Base-by-base conservation (phyloP, 257 asterid species). In the Solanum sejunctum region DNA sequence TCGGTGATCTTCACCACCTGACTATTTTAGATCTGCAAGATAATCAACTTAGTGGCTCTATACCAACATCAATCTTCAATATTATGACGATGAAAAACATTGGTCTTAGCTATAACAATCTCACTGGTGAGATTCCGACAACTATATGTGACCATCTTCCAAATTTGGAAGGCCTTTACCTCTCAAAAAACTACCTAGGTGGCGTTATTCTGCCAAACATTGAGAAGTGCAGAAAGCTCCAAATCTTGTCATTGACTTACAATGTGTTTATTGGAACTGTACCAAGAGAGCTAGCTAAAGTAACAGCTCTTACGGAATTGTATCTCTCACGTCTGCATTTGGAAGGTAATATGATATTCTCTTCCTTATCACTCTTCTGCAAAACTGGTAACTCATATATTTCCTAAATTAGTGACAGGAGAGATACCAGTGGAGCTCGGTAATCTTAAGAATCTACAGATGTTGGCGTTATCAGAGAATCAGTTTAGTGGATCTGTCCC, bases 381-480 rank as follows among this genome's bases (percentile, higher is more conserved):
- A 26, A n/a, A n/a, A n/a, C n/a, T n/a, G n/a, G n/a, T n/a, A n/a
- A 1, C 28, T 56, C 63, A 56, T 18, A 56, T 8, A 56, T 56
- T 56, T 56, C 12, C 23, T 7, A 56, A 49, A 56, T 56, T 3
- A 56, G 18, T 18, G 63, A 56, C 63, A 56, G 63, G 63, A 56
- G 63, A 56, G 63, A 18, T 56, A 56, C 63, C 23, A 56, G 12
- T 18, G 63, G 63, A 56, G 12, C 23, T 56, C 12, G 23, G 63
- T 56, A 56, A 56, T 56, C 63, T 56, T 10, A 3, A 56, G 63
- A 56, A 56, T 7, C 23, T 57, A 57, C 64, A 9, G 8, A 2
- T 0, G 0, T 10, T 57, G 4, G 26, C 0, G 8, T 57, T 57
- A 20, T 8, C 26, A 57, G 6, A 0, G 12, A 57, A 0, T 26